These are phyloP conservation scores for Phytophthora hybrid DNA, from an alignment of 352 stramenopile genomes.

Conservation along the genomic window DNA sequence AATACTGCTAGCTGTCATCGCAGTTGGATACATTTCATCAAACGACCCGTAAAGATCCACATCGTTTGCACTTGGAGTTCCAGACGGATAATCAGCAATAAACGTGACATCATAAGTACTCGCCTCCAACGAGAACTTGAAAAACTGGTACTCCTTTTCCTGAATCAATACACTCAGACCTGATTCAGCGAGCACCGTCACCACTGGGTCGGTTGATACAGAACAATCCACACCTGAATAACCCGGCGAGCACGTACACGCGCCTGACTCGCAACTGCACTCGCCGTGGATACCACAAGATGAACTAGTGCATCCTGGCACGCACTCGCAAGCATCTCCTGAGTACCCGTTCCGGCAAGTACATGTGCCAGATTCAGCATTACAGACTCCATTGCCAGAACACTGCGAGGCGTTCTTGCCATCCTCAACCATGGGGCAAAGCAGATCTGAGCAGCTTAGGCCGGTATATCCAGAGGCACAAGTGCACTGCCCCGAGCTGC, in stretches of 20 bases:
- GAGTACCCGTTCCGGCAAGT: slow-evolving; percentile 62
- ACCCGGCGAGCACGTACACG: slow-evolving; percentile 56
- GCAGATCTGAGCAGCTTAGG: slow-evolving; percentile 60
- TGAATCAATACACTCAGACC: slow-evolving; percentile 37
- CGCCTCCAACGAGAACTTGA: slow-evolving; percentile 63
- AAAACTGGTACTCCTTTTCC: slow-evolving; percentile 77
- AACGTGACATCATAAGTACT: slow-evolving; percentile 81
- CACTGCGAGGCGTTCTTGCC: slow-evolving; percentile 66
- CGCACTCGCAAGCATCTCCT: slow-evolving; percentile 74
- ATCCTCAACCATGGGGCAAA: slow-evolving; percentile 48
- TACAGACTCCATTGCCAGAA: slow-evolving; percentile 70
- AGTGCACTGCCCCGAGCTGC: slow-evolving; percentile 50
- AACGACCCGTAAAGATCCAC: slow-evolving; percentile 83
- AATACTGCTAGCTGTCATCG: slow-evolving; percentile 48
- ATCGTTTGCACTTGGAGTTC: slow-evolving; percentile 34
- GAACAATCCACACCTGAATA: slow-evolving; percentile 59
- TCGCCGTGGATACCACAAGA: slow-evolving; percentile 52
- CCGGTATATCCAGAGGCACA: slow-evolving; percentile 66
- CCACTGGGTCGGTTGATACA: slow-evolving; percentile 15
- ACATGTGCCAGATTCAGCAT: slow-evolving; percentile 57
- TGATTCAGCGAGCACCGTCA: slow-evolving; percentile 44
- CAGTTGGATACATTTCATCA: slow-evolving; percentile 63
- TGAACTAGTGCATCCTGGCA: slow-evolving; percentile 61
- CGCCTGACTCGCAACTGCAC: slow-evolving; percentile 73
- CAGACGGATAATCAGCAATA: slow-evolving; percentile 47